Conservation (phyloP, 805 yeast genomes). For the Yarrowia deformans region DNA sequence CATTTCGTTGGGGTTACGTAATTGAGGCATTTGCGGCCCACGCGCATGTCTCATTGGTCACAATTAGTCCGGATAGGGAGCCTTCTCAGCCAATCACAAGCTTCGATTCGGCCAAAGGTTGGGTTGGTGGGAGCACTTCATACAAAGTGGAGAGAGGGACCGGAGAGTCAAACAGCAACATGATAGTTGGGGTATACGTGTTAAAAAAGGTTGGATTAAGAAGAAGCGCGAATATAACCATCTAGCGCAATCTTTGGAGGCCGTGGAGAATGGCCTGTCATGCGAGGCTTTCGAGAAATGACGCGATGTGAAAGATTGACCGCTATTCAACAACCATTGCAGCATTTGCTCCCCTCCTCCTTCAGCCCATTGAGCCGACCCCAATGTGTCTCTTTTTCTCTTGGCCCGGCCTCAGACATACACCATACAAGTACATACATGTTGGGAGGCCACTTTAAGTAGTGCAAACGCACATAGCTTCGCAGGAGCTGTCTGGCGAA, state of each 20-base stretch:
- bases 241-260: too few relatives aligned
- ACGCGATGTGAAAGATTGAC: too few relatives aligned
- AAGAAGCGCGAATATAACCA: too few relatives aligned
- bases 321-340: too few relatives aligned
- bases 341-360: too few relatives aligned
- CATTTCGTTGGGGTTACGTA: slow-evolving; percentile 30
- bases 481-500: not conserved
- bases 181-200: slow-evolving; percentile 25
- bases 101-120: not conserved
- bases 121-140: slow-evolving; percentile 10
- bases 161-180: slow-evolving; percentile 11
- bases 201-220: not conserved
- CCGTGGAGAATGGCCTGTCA: too few relatives aligned
- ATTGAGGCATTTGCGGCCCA: slow-evolving; percentile 13
- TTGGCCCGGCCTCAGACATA: not conserved
- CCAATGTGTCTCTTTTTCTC: not conserved
- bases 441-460: slow-evolving; percentile 37
- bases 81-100: slow-evolving; percentile 15
- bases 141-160: too few relatives aligned
- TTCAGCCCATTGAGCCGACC: slow-evolving; percentile 11
- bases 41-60: slow-evolving; percentile 20
- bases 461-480: slow-evolving; percentile 19
- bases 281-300: too few relatives aligned
- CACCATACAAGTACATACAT: not conserved
- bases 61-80: slow-evolving; percentile 37